A percentile compares a stretch with the other conserved stretches of the same genome.
These are phyloP conservation scores for Gnaphalium uliginosum DNA, from an alignment of 129 eudicot species.

Conservation along the genomic window DNA sequence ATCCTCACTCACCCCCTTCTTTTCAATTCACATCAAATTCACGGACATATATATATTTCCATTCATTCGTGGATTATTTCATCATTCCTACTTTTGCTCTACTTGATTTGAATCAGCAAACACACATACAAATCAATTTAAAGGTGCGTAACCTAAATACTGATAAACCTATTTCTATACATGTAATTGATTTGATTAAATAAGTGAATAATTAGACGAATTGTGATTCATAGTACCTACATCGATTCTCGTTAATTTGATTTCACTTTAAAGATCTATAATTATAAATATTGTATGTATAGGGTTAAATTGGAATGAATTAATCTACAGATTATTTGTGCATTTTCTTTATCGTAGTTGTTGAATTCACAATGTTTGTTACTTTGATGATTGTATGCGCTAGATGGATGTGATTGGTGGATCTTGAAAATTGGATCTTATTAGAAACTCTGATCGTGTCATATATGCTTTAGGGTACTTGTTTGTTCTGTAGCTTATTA, in stretches of 20 bases:
- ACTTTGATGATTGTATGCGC: not conserved
- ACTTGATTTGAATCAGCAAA: slow-evolving; percentile 36
- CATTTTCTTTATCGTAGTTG: slow-evolving; percentile 8
- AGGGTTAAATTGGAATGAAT: slow-evolving; percentile 12
- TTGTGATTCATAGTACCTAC: not conserved
- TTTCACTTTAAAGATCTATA: slow-evolving; percentile 29
- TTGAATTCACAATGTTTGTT: slow-evolving; percentile 11
- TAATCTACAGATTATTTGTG: not conserved
- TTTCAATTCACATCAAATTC: slow-evolving; percentile 28
- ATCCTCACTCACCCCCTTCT: slow-evolving; percentile 27
- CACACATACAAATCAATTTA: not conserved
- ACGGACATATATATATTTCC: slow-evolving; percentile 21
- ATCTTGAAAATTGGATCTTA: slow-evolving; percentile 33
- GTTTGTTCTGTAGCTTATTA: slow-evolving; percentile 9
- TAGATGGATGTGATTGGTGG: slow-evolving; percentile 24
- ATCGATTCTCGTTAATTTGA: slow-evolving; percentile 20
- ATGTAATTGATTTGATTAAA: slow-evolving; percentile 3
- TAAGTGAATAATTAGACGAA: not conserved
- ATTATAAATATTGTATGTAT: not conserved
- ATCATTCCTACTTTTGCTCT: slow-evolving; percentile 26
- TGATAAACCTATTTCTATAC: not conserved
- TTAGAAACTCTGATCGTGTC: not conserved
- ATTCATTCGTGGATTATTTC: slow-evolving; percentile 15
- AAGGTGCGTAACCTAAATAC: slow-evolving; percentile 30
- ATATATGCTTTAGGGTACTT: slow-evolving; percentile 17